A percentile compares a stretch with the other conserved stretches of the same genome.
phyloP scores from a whole-genome alignment of 768 basidiomycete genomes.

The Plicaturopsis crispa region DNA sequence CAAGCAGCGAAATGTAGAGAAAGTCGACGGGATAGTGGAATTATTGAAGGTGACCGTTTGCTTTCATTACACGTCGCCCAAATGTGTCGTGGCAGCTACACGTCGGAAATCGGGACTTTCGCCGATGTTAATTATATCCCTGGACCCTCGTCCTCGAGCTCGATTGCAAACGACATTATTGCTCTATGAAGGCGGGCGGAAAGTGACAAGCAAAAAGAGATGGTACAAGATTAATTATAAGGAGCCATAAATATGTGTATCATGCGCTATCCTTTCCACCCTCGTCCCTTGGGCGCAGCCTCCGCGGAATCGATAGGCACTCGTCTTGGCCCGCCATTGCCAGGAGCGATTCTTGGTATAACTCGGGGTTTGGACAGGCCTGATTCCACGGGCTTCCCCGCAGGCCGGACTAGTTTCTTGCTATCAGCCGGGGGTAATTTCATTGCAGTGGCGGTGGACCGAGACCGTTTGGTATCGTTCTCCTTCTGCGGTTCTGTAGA shows the following conservation, averaged over 20 bases:
- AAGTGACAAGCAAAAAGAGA: too few species aligned
- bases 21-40: not conserved
- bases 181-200: too few species aligned
- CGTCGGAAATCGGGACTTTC: too few species aligned
- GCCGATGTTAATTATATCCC: too few species aligned
- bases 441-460: not conserved
- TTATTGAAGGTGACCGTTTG: not conserved
- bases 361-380: constrained; percentile 4
- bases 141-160: too few species aligned
- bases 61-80: too few species aligned
- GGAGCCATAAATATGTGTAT: not conserved
- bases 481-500: constrained; percentile 21
- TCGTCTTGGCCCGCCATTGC: constrained; percentile 49
- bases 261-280: constrained; percentile 36
- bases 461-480: constrained; percentile 11
- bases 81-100: too few species aligned
- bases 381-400: constrained; percentile 5
- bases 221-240: too few species aligned
- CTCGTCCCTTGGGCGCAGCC: constrained; percentile 41
- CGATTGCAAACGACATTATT: too few species aligned
- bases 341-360: constrained; percentile 23
- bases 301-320: constrained; percentile 64
- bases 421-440: constrained; percentile 6
- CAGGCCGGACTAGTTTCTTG: constrained; percentile 10
- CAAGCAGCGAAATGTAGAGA: not conserved